phyloP scores from a whole-genome alignment of 1,284 basidiomycete species.

The Moniliophthora roreri region DNA sequence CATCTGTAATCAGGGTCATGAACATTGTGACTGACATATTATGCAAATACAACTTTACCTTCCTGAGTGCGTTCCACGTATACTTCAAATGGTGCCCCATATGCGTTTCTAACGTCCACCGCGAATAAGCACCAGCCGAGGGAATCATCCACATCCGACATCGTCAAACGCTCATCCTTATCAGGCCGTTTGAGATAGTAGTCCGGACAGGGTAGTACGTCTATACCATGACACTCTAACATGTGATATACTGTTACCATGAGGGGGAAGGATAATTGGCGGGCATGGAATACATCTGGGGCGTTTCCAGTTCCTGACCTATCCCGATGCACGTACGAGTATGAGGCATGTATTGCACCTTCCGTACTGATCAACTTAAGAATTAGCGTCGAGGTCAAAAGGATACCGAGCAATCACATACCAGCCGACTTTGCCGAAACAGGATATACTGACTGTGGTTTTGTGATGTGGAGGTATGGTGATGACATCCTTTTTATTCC shows the following conservation, averaged over 20 bases:
- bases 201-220: conserved; percentile 64
- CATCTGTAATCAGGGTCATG: conserved; percentile 30
- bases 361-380: conserved; percentile 58
- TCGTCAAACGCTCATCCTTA: conserved; percentile 22
- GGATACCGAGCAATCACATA: conserved; percentile 46
- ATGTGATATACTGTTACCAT: conserved; percentile 92
- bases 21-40: not conserved
- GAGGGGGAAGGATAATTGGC: conserved; percentile 82
- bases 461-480: conserved; percentile 74
- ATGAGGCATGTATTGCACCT: conserved; percentile 82
- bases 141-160: conserved; percentile 46
- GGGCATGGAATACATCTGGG: conserved; percentile 70
- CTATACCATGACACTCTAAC: conserved; percentile 82
- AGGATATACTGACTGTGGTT: conserved; percentile 65
- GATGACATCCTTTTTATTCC: conserved; percentile 60
- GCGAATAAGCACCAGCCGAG: conserved; percentile 82
- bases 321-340: conserved; percentile 63
- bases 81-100: conserved; percentile 87
- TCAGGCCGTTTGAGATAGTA: conserved; percentile 26
- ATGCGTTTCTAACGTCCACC: conserved; percentile 86
- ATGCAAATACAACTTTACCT: conserved; percentile 36
- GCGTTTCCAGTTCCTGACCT: conserved; percentile 31
- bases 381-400: conserved; percentile 4
- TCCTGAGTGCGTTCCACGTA: conserved; percentile 67
- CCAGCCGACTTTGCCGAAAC: conserved; percentile 91